Conservation (phyloP, 331 rosid species). For the Quercus lobata region DNA sequence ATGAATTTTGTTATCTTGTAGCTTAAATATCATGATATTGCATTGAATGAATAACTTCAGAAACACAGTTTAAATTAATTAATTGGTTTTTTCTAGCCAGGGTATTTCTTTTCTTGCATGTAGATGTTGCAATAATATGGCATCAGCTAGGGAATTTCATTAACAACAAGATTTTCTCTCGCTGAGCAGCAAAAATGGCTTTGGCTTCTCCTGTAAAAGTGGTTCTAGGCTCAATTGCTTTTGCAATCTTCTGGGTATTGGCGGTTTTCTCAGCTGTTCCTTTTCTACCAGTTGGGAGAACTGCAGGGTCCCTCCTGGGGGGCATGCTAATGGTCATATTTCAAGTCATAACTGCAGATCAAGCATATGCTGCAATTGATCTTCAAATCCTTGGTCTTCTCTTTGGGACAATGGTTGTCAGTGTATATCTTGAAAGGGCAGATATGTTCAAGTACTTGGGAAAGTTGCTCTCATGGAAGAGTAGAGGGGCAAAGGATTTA, state of each 20-base stretch:
- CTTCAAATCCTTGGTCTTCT: conserved; percentile 82
- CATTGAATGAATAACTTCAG: background rate
- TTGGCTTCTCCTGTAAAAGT: conserved; percentile 67
- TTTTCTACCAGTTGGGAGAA: conserved; percentile 74
- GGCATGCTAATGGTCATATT: conserved; percentile 85
- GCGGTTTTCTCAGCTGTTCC: conserved; percentile 91
- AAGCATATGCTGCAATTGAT: conserved; percentile 76
- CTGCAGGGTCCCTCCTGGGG: conserved; percentile 81
- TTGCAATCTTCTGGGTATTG: conserved; percentile 73
- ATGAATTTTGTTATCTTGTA: background rate
- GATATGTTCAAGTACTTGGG: conserved; percentile 85
- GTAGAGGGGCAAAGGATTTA: conserved; percentile 72
- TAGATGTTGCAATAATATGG: background rate
- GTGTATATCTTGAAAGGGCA: conserved; percentile 88
- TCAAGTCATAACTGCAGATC: conserved; percentile 51
- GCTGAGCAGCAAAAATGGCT: conserved; percentile 38
- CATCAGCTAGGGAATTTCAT: background rate
- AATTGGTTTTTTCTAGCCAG: conserved; percentile 16
- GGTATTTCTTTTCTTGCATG: conserved; percentile 6
- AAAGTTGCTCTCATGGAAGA: conserved; percentile 72
- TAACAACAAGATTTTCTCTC: background rate
- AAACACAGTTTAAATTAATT: background rate
- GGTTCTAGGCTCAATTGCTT: conserved; percentile 70
- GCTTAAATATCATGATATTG: background rate
- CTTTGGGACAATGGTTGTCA: conserved; percentile 89